These are phyloP conservation scores for Leccinum proliferum DNA, from an alignment of 1,284 basidiomycete species.

Conservation along the genomic window DNA sequence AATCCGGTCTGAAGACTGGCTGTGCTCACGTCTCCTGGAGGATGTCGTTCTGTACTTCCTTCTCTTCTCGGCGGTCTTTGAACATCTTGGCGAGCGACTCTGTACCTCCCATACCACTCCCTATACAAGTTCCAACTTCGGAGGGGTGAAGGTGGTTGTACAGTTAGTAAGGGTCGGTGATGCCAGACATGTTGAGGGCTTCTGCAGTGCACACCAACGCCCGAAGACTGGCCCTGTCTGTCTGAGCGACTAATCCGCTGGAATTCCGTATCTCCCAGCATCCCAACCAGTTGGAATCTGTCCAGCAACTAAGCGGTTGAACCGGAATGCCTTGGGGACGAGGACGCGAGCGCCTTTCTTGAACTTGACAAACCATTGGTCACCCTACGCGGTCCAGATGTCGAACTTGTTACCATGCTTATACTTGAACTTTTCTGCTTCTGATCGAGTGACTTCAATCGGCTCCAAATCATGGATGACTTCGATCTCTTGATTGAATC, in stretches of 20 bases:
- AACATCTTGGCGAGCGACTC: constrained; percentile 93
- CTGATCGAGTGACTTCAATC: constrained; percentile 86
- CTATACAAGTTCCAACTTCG: constrained; percentile 88
- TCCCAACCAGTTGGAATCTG: constrained; percentile 97
- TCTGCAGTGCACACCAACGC: constrained; percentile 93
- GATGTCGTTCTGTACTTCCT: constrained; percentile 97
- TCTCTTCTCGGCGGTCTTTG: constrained; percentile 96
- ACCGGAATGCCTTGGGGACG: constrained; percentile 93
- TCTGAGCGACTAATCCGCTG: constrained; percentile 93
- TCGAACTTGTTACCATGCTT: constrained; percentile 98
- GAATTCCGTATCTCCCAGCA: constrained; percentile 95
- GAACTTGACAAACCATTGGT: constrained; percentile 96
- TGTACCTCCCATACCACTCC: constrained; percentile 97
- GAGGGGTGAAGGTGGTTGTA: constrained; percentile 97
- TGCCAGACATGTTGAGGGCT: constrained; percentile 94
- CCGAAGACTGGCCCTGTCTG: constrained; percentile 94
- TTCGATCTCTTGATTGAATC: constrained; percentile 96
- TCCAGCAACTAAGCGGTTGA: constrained; percentile 94
- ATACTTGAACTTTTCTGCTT: constrained; percentile 93
- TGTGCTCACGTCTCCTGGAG: constrained; percentile 87
- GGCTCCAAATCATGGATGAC: constrained; percentile 96
- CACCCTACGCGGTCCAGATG: constrained; percentile 85
- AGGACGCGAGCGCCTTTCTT: constrained; percentile 96
- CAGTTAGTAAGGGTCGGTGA: constrained; percentile 95
- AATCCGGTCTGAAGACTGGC: constrained; percentile 3